phyloP scores from a whole-genome alignment of 2,329 filamentous ascomycete species.

The Penicillium rolfsii region DNA sequence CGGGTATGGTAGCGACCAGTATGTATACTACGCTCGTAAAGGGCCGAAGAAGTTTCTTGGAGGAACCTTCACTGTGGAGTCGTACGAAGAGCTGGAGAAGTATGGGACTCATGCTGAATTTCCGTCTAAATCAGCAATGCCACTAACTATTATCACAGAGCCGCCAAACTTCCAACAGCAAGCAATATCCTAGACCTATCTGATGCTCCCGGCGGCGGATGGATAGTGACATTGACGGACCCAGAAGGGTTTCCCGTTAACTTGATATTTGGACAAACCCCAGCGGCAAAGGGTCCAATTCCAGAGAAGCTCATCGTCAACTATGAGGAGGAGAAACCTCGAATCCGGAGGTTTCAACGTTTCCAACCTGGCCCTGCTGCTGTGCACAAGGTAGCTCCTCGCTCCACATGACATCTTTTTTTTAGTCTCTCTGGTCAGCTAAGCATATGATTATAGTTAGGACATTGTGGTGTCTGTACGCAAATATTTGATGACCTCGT shows the following conservation, averaged over 20 bases:
- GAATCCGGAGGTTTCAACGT: conserved; percentile 33
- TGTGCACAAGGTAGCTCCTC: conserved; percentile 34
- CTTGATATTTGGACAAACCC: conserved; percentile 43
- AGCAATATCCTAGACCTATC: conserved; percentile 35
- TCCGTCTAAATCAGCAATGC: no score
- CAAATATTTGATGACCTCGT: conserved; percentile 32
- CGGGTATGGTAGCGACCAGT: conserved; percentile 50
- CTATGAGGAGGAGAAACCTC: conserved; percentile 34
- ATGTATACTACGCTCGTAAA: conserved; percentile 47
- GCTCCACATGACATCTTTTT: no score
- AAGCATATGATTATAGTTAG: conserved; percentile 12
- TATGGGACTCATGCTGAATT: conserved; percentile 14
- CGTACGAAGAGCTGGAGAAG: conserved; percentile 47
- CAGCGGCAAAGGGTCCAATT: conserved; percentile 18
- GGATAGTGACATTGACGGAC: conserved; percentile 43
- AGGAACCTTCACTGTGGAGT: conserved; percentile 50
- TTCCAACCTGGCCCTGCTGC: conserved; percentile 38
- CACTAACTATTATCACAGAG: conserved; percentile 6
- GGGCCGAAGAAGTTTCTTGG: conserved; percentile 49
- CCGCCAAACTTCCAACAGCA: conserved; percentile 33
- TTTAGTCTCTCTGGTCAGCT: no score
- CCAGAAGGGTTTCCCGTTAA: conserved; percentile 47
- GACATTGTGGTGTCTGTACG: conserved; percentile 35
- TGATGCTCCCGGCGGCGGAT: conserved; percentile 46
- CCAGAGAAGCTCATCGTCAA: conserved; percentile 32